Evolutionary conservation across 345 rosid species (phyloP).

Genomic region (Cardamine resedifolia): DNA sequence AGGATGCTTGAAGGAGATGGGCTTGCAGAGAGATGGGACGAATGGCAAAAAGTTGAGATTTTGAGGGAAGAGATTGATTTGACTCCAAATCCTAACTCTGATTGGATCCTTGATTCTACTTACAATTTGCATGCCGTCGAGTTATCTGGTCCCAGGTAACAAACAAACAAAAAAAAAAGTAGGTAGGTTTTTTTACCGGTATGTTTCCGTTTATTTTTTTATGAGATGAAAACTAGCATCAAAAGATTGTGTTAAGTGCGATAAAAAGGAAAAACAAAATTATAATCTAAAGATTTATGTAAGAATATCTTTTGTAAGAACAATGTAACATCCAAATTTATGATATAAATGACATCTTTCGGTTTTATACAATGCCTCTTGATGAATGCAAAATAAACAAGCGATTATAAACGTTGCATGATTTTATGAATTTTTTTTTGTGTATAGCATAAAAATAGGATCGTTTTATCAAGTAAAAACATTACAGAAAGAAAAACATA

Average conservation of each 20-base stretch:
- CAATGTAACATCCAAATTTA: background rate
- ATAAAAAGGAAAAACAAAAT: no score
- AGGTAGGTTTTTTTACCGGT: background rate
- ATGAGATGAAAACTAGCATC: constrained; percentile 2
- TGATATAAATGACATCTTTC: background rate
- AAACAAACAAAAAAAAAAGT: background rate
- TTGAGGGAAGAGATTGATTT: constrained; percentile 81
- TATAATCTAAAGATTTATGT: background rate
- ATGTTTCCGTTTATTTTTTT: background rate
- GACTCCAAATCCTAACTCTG: constrained; percentile 67
- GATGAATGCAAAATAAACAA: background rate
- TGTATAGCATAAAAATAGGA: background rate
- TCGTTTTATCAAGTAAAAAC: no score
- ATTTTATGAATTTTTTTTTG: no score
- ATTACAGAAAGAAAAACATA: no score
- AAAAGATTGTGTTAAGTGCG: background rate
- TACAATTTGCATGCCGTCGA: constrained; percentile 63
- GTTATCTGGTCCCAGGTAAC: constrained; percentile 92
- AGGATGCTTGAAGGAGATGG: constrained; percentile 98
- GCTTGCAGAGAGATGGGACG: constrained; percentile 89
- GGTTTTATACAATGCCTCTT: background rate
- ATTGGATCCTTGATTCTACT: constrained; percentile 91
- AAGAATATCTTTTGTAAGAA: background rate
- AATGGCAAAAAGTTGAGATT: constrained; percentile 95
- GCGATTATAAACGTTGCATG: background rate